Base-by-base conservation (phyloP, 495 filamentous ascomycete genomes). In the Halenospora varia region DNA sequence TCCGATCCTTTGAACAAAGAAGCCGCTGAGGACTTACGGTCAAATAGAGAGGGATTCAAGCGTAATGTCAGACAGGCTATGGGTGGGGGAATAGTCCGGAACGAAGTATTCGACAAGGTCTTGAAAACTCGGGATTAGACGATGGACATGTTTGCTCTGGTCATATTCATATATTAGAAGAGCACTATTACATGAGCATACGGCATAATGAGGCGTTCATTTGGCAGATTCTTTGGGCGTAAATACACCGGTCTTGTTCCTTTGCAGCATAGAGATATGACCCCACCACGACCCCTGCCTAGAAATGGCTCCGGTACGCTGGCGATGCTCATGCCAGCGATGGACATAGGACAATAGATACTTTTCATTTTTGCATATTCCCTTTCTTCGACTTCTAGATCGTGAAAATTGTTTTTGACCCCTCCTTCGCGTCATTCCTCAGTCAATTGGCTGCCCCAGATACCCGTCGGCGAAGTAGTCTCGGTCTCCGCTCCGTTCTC, bases 1-100 rank as follows among this genome's bases (percentile, higher is more conserved):
- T 88, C 85, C 26, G 94, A 98, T 70, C 94, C 94, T n/a, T 76
- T 98, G 24, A 98, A 98, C 71, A 96, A 98, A 75, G 92, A 97
- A 62, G 94, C 94, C 2, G 95, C 94, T 0, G 90, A 96, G 46
- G 95, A 97, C 70, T 80, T 98, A 61, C 82, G 92, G 60, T 73
- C 74, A 23, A 95, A 89, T 64, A 74, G 90, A 17, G 94, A 97
- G 17, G 80, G 75, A 25, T 98, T 98, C 74, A 95, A 91, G 77
- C 77, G 90, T 52, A 96, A 97, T 67, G 95, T 97, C 19, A 81
- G 89, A 63, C 73, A 73, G 11, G 77, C 88, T 3, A 96, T 98
- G 90, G 75, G 72, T 20, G 94, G 94, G 55, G 90, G 91, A 11
- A 73, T 69, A n/a, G 86, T 98, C 46, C 83, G 82, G 69, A 83